Evolutionary conservation across 2,329 filamentous ascomycete species (phyloP), one percentile per base, ranked within the genome.

Genomic region (Aspergillus jensenii): DNA sequence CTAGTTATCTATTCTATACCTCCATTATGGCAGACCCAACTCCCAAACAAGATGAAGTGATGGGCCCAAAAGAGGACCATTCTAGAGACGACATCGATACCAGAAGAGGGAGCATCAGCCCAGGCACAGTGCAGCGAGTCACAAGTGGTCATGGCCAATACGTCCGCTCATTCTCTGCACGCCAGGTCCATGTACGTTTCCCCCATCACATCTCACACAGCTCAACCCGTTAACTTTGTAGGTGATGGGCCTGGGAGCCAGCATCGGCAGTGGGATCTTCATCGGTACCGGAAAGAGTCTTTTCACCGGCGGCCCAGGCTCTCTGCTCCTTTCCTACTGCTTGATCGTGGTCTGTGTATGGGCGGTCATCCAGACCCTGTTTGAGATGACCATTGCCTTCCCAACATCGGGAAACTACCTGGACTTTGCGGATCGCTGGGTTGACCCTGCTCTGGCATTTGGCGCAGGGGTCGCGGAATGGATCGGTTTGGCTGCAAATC

Each of bases 361-460:
- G 57, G 52, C 57, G 9, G 50, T 56, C n/a, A n/a, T 59, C 11
- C 57, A 59, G 27, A 53, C 57, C 12, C 39, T 59, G 19, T 40
- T 53, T 6, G 57, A 59, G 44, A 59, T 59, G 52, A 59, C 57
- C 12, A 53, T 59, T n/a, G 48, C 49, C 3, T 59, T 56, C 37
- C 74, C 74, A 2, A 67, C 67, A 2, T 71, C 72, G 27, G 72
- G 72, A 7, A 75, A 72, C 52, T 75, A 70, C 55, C 73, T 76
- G 62, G 71, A 74, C 56, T 75, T 72, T 58, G 72, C 71, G 15
- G 71, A 75, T 54, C 69, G 73, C 21, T 76, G 68, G 62, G 70
- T 75, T 40, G 74, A 76, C 61, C 71, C 72, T 6, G 71, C 75
- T 11, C 59, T 77, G 41, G 73, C 73, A 12, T 76, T 76, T 52